Evolutionary conservation across 2,329 filamentous ascomycete species (phyloP), one percentile per base, ranked within the genome.

Genomic region (Amphichorda felina): DNA sequence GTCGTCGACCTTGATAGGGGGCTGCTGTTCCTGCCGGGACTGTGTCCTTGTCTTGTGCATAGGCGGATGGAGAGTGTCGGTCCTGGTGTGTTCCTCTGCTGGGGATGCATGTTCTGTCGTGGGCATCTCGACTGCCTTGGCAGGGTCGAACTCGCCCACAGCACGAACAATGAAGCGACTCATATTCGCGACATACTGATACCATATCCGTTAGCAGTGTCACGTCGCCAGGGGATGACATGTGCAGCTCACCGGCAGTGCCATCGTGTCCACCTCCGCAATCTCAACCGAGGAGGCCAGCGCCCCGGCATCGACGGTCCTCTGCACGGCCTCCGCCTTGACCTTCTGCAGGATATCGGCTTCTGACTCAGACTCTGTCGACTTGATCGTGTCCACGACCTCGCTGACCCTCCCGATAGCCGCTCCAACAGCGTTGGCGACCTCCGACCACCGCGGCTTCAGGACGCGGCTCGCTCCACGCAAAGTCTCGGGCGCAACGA

Each of bases 371-470:
- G 50, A 50, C 36, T 63, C 65, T 0, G 65, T 70, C 0, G 63
- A 66, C 38, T 67, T 62, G 17, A 71, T 60, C 0, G 61, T 64
- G 39, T 72, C 68, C 8, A 70, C 57, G 0, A 68, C 63, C 2
- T 67, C 65, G 39, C 69, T 75, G 2, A 79, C 72, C 27, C 70
- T 58, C 2, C 74, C 72, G 38, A 73, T 75, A 1, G 75, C 75
- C 8, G 75, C 75, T 2, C 75, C 75, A 8, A 80, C 74, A 0
- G 75, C 75, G 45, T 80, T 80, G 8, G 76, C 75, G 2, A 79
- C 71, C 3, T 64, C 66, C 2, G 71, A 68, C 57, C 64, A 75
- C 28, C 63, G 55, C 0, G 72, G 72, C 41, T 69, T 73, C 30
- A 75, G 51, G 2, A 79, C 68, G 22, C 54, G 59, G 40, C 68